Evolutionary conservation across 495 filamentous ascomycete genomes (phyloP).

Genomic region (Chaetomium tenue): DNA sequence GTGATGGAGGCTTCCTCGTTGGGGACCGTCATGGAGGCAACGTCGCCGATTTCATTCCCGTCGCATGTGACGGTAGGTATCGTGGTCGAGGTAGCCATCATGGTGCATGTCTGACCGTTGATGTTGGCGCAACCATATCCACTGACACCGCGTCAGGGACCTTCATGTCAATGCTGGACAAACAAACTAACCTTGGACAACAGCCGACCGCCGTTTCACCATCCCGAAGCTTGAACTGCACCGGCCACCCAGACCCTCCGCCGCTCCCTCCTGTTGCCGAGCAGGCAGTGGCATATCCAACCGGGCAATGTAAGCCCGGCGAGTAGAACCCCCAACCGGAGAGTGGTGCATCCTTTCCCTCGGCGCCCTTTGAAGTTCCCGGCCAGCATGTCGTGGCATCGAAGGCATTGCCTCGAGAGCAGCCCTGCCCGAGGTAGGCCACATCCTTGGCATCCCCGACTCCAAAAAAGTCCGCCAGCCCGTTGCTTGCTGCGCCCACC

Average conservation of each 20-base stretch:
- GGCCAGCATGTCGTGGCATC: constrained; percentile 40
- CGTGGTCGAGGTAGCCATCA: constrained; percentile 30
- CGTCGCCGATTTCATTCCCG: constrained; percentile 24
- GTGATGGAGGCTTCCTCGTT: constrained; percentile 27
- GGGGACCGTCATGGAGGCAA: constrained; percentile 28
- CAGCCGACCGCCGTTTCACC: constrained; percentile 41
- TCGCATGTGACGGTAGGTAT: constrained; percentile 34
- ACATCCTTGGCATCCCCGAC: constrained; percentile 18
- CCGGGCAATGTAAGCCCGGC: constrained; percentile 36
- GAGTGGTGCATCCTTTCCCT: constrained; percentile 19
- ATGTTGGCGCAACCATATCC: constrained; percentile 38
- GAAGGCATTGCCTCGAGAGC: constrained; percentile 20
- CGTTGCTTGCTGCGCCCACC: constrained; percentile 24
- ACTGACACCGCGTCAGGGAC: constrained; percentile 12
- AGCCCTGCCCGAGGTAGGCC: constrained; percentile 31
- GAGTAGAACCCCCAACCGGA: constrained; percentile 40
- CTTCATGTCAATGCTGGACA: not conserved
- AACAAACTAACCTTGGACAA: constrained; percentile 36
- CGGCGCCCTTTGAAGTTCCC: constrained; percentile 26
- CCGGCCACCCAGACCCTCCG: constrained; percentile 30
- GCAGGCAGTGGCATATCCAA: constrained; percentile 38
- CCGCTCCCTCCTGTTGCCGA: constrained; percentile 35
- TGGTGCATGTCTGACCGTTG: constrained; percentile 38
- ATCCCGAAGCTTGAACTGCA: constrained; percentile 35
- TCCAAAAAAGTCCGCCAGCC: constrained; percentile 22